Evolutionary conservation across 148 eudicot genomes (phyloP), one percentile per base, ranked within the genome.

Genomic region (Chenopodium quinoa): DNA sequence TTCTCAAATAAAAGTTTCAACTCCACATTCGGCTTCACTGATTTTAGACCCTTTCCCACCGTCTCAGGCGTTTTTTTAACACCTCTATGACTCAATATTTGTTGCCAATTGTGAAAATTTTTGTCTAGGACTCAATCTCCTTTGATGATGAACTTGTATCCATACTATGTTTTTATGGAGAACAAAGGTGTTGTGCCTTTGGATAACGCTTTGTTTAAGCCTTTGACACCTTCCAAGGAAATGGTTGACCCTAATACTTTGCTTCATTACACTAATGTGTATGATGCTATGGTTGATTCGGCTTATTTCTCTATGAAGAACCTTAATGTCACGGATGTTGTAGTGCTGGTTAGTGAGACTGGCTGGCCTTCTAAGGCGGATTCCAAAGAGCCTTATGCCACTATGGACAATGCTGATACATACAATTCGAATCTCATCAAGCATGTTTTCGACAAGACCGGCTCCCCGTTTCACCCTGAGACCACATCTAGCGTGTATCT

Each of bases 331-430:
- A 90, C 90, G 0, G 98, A 93, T 79, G 92, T 95, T 16, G 75
- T 71, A 0, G 91, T 95, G 80, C 91, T 95, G 16, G 99, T 95
- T 52, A 89, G 92, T 50, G 99, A 93, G 86, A 89, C 97, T 0
- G 99, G 99, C 2, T 95, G 99, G 99, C 99, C 99, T 84, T 95
- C 97, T 2, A 91, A 86, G 69, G 98, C 93, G n/a, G 99, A 92
- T 72, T 81, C 92, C 1, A 96, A 92, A 58, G 99, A 96, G 86
- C 97, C 98, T 16, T 88, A 93, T 75, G 98, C 99, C 20, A 93
- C 93, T 0, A 37, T 85, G 11, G 91, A 93, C 80, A 91, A 96
- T 82, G 91, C 99, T 0, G 93, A 92, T 73, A 96, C 95, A 2
- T 96, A 89, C 78, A 93, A 91, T 82, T 93, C 97, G 3, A 95